phyloP scores from a whole-genome alignment of 2,329 filamentous ascomycete genomes.

The Akanthomyces muscarius region DNA sequence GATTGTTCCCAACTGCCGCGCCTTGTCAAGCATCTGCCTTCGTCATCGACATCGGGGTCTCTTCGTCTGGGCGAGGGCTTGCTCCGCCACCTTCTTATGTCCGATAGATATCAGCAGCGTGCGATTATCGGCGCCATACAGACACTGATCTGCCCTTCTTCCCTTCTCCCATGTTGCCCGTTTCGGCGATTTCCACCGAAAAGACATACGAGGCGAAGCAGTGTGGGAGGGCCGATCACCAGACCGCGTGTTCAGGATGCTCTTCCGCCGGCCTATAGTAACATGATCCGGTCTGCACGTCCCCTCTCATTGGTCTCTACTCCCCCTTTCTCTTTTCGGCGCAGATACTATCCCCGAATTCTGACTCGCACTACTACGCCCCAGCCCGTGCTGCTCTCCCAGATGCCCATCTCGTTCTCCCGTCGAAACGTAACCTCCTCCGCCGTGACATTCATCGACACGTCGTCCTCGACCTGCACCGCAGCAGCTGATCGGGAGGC shows the following conservation, averaged over 20 bases:
- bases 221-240: neutral
- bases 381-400: conserved; percentile 42
- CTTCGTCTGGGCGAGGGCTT: neutral
- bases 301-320: neutral
- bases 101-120: neutral
- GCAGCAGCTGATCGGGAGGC: neutral
- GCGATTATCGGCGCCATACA: neutral
- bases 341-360: neutral
- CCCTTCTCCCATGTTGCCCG: neutral
- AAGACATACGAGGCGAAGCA: neutral
- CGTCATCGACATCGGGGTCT: neutral
- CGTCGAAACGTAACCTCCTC: conserved; percentile 41
- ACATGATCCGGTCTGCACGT: neutral
- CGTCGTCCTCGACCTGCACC: conserved; percentile 17
- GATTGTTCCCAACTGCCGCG: neutral
- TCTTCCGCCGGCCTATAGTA: neutral
- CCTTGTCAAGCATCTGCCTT: neutral
- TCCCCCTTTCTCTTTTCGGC: neutral
- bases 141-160: neutral
- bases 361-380: conserved; percentile 38
- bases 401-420: conserved; percentile 43
- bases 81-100: neutral
- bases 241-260: neutral
- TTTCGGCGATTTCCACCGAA: neutral
- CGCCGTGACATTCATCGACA: conserved; percentile 35